Evolutionary conservation across 2,329 filamentous ascomycete genomes (phyloP).

Genomic region (Aplosporella prunicola): DNA sequence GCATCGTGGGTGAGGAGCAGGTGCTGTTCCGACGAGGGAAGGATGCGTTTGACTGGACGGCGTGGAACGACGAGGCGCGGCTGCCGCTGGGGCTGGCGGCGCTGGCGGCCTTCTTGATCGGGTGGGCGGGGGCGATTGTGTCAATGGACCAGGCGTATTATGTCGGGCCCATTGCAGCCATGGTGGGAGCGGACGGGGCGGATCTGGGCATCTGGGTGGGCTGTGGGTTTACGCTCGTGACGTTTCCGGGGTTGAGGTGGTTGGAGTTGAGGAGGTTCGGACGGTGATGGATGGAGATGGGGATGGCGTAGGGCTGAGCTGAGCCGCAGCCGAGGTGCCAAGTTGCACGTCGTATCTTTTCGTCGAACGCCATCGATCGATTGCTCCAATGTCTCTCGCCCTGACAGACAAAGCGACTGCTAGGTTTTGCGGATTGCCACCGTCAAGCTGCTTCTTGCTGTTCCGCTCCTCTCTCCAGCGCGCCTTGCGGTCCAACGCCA

Average conservation of each 20-base stretch:
- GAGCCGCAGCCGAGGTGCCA: too few relatives aligned
- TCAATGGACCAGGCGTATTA: conserved; percentile 20
- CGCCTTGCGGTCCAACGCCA: too few relatives aligned
- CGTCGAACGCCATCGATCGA: too few relatives aligned
- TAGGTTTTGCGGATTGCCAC: too few relatives aligned
- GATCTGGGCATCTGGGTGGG: not conserved
- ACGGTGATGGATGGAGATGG: too few relatives aligned
- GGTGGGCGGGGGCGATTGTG: conserved; percentile 17
- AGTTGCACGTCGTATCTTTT: too few relatives aligned
- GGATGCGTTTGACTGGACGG: conserved; percentile 31
- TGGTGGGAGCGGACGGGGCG: conserved; percentile 2
- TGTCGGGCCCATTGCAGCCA: conserved; percentile 16
- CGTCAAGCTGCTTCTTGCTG: too few relatives aligned
- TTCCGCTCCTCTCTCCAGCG: too few relatives aligned
- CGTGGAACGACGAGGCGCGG: conserved; percentile 30
- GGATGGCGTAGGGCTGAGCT: too few relatives aligned
- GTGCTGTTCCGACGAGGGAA: conserved; percentile 31
- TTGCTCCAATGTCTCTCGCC: too few relatives aligned
- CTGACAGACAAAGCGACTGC: too few relatives aligned
- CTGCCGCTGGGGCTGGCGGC: conserved; percentile 36
- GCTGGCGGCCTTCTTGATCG: conserved; percentile 16
- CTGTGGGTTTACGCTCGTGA: not conserved
- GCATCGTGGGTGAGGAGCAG: conserved; percentile 35
- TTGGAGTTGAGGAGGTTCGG: not conserved
- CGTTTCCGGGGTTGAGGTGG: not conserved